These are phyloP conservation scores for Massarina eburnea DNA, from an alignment of 2,329 filamentous ascomycete species.

Conservation along the genomic window DNA sequence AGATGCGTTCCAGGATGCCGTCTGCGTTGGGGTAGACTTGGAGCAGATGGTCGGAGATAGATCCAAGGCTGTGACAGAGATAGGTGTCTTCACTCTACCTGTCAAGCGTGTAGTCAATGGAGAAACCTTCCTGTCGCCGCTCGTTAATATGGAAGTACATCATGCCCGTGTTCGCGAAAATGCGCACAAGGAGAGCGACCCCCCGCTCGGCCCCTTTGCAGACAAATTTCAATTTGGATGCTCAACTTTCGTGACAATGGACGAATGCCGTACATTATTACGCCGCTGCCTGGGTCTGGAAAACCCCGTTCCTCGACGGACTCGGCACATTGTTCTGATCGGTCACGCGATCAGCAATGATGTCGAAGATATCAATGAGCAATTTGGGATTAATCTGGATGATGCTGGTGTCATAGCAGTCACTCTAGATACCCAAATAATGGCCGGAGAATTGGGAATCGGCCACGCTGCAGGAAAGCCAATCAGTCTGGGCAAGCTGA, in stretches of 20 bases:
- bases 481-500: conserved; percentile 6
- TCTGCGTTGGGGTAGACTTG: conserved; percentile 9
- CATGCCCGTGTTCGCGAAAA: conserved; percentile 16
- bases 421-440: conserved; percentile 20
- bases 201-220: too few relatives aligned
- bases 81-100: conserved; percentile 7
- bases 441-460: conserved; percentile 15
- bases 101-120: conserved; percentile 8
- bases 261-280: conserved; percentile 10
- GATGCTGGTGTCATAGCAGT: conserved; percentile 12
- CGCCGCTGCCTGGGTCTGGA: conserved; percentile 4
- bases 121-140: not conserved
- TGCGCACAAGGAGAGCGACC: too few relatives aligned
- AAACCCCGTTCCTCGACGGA: not conserved
- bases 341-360: conserved; percentile 24
- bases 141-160: conserved; percentile 8
- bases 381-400: conserved; percentile 17
- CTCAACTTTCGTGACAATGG: conserved; percentile 9
- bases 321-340: conserved; percentile 19
- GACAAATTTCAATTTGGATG: too few relatives aligned
- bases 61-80: conserved; percentile 8
- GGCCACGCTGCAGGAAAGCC: not conserved
- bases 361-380: conserved; percentile 12
- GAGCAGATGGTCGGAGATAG: conserved; percentile 8
- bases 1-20: conserved; percentile 1